A percentile compares a stretch with the other conserved stretches of the same genome.
phyloP scores from a whole-genome alignment of 306 rosid species.

The Quillaja saponaria region DNA sequence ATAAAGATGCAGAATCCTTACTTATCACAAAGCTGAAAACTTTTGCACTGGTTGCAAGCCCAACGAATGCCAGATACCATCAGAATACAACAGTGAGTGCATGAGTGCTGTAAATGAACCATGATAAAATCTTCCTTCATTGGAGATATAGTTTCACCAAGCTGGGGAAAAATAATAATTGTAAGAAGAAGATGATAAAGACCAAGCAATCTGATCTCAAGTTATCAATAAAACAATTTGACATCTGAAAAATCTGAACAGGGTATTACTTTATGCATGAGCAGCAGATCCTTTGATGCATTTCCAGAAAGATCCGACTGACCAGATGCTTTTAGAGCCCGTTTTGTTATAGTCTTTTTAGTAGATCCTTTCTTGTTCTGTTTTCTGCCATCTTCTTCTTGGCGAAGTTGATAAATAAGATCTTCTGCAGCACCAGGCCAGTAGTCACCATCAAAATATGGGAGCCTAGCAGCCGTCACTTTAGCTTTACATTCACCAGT shows the following conservation, averaged over 20 bases:
- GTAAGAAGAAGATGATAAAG: constrained; percentile 18
- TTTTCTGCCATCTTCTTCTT: constrained; percentile 96
- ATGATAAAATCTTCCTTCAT: constrained; percentile 99
- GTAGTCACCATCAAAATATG: constrained; percentile 98
- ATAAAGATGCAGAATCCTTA: constrained; percentile 37
- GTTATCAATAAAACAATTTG: neutral
- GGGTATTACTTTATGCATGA: constrained; percentile 89
- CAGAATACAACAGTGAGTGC: constrained; percentile 55
- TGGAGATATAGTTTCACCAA: constrained; percentile 93
- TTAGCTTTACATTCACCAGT: constrained; percentile 82
- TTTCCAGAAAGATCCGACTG: constrained; percentile 95
- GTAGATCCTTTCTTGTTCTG: constrained; percentile 87
- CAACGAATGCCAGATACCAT: constrained; percentile 61
- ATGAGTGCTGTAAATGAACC: constrained; percentile 83
- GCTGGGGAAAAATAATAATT: constrained; percentile 53
- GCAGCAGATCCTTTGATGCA: constrained; percentile 89
- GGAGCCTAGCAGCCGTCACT: constrained; percentile 95
- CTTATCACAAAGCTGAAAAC: constrained; percentile 61
- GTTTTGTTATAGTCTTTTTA: constrained; percentile 83
- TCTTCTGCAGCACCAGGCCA: constrained; percentile 99
- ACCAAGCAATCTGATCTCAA: neutral
- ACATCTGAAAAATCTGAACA: constrained; percentile 19
- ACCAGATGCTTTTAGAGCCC: constrained; percentile 94
- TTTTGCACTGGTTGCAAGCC: constrained; percentile 63
- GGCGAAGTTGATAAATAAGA: constrained; percentile 88